phyloP scores from a whole-genome alignment of 2,329 filamentous ascomycete species.

The Coniella lustricola region DNA sequence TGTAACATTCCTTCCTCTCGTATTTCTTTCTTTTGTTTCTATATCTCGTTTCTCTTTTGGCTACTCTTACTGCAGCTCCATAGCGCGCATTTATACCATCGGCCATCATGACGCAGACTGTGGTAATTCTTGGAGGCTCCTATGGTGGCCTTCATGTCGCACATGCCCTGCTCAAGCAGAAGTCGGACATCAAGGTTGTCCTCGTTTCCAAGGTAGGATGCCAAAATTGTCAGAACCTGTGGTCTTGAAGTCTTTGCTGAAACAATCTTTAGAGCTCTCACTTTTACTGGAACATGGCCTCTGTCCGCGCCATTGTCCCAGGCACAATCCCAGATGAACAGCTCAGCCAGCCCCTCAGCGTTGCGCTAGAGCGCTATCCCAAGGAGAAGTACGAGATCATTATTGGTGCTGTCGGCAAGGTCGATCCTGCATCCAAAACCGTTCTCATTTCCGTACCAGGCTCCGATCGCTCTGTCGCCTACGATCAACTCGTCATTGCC shows the following conservation, averaged over 20 bases:
- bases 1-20: not conserved
- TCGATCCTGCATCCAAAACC: constrained; percentile 34
- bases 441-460: constrained; percentile 32
- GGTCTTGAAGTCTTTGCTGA: not conserved
- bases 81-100: not conserved
- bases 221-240: not conserved
- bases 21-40: not conserved
- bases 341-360: constrained; percentile 41
- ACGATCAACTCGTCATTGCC: constrained; percentile 52
- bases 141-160: constrained; percentile 46
- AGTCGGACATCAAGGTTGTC: constrained; percentile 44
- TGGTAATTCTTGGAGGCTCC: constrained; percentile 48
- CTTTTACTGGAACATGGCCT: constrained; percentile 53
- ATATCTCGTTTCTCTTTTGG: too few species aligned
- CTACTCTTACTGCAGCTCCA: not conserved
- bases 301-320: constrained; percentile 48
- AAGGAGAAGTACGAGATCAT: constrained; percentile 43
- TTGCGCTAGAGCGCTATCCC: constrained; percentile 44
- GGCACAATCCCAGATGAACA: constrained; percentile 41
- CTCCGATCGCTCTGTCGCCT: constrained; percentile 30
- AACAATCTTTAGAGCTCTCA: constrained; percentile 39
- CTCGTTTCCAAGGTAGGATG: constrained; percentile 46
- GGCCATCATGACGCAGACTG: constrained; percentile 39
- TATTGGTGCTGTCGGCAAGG: constrained; percentile 38
- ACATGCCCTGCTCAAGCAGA: constrained; percentile 49